Percentiles rank a stretch among this genome's conserved stretches.
These are phyloP conservation scores for Dendrocalamus sinicus DNA, from an alignment of 176 grass and related monocot species.

Conservation along the genomic window DNA sequence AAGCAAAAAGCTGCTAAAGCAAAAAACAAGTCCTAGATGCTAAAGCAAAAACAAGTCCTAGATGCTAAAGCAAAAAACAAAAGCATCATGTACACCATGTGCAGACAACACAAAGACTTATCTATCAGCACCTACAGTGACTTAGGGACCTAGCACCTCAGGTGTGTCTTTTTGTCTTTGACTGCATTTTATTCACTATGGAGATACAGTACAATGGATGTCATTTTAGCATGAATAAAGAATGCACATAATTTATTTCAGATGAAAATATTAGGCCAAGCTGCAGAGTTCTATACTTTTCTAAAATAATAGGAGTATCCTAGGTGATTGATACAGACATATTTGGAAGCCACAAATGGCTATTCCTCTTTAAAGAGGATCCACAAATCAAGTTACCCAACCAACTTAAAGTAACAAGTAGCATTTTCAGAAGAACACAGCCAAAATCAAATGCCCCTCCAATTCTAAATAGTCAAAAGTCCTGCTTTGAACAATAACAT, in stretches of 20 bases:
- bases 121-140: background rate
- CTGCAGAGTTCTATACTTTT: background rate
- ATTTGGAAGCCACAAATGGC: constrained; percentile 9
- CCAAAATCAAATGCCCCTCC: background rate
- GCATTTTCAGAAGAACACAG: background rate
- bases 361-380: background rate
- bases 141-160: background rate
- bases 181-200: constrained; percentile 4
- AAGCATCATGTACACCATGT: too few species aligned
- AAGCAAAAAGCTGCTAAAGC: too few species aligned
- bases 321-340: background rate
- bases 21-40: too few species aligned
- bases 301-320: background rate
- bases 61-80: too few species aligned
- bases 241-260: constrained; percentile 19
- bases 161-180: background rate
- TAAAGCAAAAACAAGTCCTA: too few species aligned
- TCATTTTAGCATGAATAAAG: background rate
- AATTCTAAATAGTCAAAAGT: background rate
- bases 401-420: background rate
- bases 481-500: constrained; percentile 1
- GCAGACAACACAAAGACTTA: too few species aligned
- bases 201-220: background rate
- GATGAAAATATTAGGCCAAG: constrained; percentile 25
- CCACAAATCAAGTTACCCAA: background rate